Evolutionary conservation across 805 yeast genomes (phyloP), one percentile per base, ranked within the genome.

Genomic region (Tetrapisispora taiwanensis): DNA sequence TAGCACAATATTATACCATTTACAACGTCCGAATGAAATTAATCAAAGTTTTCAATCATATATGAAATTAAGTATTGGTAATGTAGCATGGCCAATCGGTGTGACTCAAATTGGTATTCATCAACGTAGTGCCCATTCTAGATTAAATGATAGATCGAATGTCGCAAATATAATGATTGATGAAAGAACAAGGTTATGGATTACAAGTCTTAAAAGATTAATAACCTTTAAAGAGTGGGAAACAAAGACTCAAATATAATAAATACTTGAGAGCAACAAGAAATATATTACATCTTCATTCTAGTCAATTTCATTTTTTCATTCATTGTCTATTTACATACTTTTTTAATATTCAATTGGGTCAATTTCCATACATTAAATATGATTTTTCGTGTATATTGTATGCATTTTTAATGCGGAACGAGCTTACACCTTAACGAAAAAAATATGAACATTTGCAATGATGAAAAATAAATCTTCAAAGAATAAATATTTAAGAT

Each of bases 51-150:
- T 75, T 47, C 85, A 84, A 53, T 69, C 79, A 22, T 87, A 87
- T 53, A 66, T 86, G 69, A 74, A 81, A 49, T 64, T 87, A 46
- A 81, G 90, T 55, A 81, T 87, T 15, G 96, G 95, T 1, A 84
- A 85, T 52, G 86, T 83, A 2, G 89, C 92, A 4, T 87, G 95
- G 95, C 96, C 96, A 2, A 82, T 86, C 50, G 96, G 95, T 24
- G 84, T 87, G 13, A 68, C 78, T 7, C 76, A 76, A 45, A 82
- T 87, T 14, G 87, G 92, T 40, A 84, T 87, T 46, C 95, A 86
- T 58, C 80, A 79, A 10, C 66, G 95, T 47, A 74, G 79, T 44
- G 79, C 83, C 1, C 79, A 75, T 42, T 69, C 72, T 46, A 75
- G 74, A 50, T 26, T 41, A 35, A 77, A 79, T 17, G 46, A 50